A percentile compares a stretch with the other conserved stretches of the same genome.
phyloP scores from a whole-genome alignment of 2,329 filamentous ascomycete genomes.

The Celoporthe dispersa region DNA sequence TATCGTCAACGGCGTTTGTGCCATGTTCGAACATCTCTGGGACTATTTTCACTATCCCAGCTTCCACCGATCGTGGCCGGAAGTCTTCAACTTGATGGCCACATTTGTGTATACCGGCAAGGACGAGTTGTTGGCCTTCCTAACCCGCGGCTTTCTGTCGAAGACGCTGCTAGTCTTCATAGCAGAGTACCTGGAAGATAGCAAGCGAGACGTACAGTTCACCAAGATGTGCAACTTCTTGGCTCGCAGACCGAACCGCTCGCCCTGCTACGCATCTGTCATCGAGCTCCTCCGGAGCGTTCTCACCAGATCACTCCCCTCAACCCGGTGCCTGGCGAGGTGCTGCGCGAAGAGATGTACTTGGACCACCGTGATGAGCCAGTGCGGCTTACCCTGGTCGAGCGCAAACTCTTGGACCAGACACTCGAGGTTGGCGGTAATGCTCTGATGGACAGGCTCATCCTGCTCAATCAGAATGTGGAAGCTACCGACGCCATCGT shows the following conservation, averaged over 20 bases:
- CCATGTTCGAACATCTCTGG: conserved; percentile 62
- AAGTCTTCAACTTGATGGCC: conserved; percentile 74
- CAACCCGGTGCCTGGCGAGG: conserved; percentile 13
- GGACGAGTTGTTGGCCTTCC: conserved; percentile 60
- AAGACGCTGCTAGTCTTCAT: conserved; percentile 64
- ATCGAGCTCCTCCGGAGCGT: conserved; percentile 52
- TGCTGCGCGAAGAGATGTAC: conserved; percentile 41
- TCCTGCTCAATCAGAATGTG: conserved; percentile 63
- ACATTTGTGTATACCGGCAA: conserved; percentile 67
- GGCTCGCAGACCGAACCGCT: conserved; percentile 54
- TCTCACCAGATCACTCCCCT: conserved; percentile 46
- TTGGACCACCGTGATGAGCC: conserved; percentile 40
- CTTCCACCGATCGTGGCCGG: conserved; percentile 69
- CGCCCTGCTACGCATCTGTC: conserved; percentile 57
- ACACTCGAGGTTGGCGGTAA: conserved; percentile 41
- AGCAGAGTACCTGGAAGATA: conserved; percentile 52
- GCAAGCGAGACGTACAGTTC: conserved; percentile 60
- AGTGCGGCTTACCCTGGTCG: conserved; percentile 31
- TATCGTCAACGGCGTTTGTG: conserved; percentile 46
- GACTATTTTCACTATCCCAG: conserved; percentile 60
- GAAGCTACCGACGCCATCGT: conserved; percentile 60
- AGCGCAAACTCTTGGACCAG: conserved; percentile 31
- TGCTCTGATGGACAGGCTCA: conserved; percentile 68
- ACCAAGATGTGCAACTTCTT: conserved; percentile 57
- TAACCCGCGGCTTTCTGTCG: conserved; percentile 64